A percentile compares a stretch with the other conserved stretches of the same genome.
Evolutionary conservation across 371 early-diverging fungal genomes (phyloP).

Genomic region (Phascolomyces articulosus): DNA sequence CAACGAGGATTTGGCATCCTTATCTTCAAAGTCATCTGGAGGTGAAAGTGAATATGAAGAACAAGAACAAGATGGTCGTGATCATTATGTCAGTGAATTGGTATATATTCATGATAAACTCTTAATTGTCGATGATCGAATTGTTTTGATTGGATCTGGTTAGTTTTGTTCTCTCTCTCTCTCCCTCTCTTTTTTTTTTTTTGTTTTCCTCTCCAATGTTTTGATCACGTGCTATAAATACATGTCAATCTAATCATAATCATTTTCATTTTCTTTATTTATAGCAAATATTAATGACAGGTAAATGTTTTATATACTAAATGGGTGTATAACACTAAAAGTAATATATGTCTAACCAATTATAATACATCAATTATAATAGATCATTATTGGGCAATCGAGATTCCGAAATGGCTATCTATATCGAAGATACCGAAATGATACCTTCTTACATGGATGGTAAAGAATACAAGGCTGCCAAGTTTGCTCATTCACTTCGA

Average conservation of each 20-base stretch:
- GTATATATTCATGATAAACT: slow-evolving; percentile 93
- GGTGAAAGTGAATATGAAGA: slow-evolving; percentile 5
- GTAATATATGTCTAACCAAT: background rate
- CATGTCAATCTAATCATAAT: background rate
- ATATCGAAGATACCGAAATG: slow-evolving; percentile 80
- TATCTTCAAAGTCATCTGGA: background rate
- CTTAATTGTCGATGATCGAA: slow-evolving; percentile 89
- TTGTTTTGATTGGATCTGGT: slow-evolving; percentile 84
- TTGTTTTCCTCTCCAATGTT: no score
- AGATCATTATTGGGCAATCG: slow-evolving; percentile 69
- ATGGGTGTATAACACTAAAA: no score
- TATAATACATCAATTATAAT: slow-evolving; percentile 47
- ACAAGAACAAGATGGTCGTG: slow-evolving; percentile 30
- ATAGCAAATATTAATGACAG: slow-evolving; percentile 51
- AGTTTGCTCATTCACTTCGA: slow-evolving; percentile 78
- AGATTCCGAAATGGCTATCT: slow-evolving; percentile 89
- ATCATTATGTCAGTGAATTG: slow-evolving; percentile 76
- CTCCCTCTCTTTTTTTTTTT: no score
- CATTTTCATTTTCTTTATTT: background rate
- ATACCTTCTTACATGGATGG: slow-evolving; percentile 77
- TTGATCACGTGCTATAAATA: background rate
- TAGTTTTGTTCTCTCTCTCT: slow-evolving; percentile 1
- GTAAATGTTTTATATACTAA: slow-evolving; percentile 11
- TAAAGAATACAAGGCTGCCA: slow-evolving; percentile 70
- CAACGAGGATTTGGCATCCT: slow-evolving; percentile 7